A percentile compares a stretch with the other conserved stretches of the same genome.
Conservation (phyloP, 495 filamentous ascomycete species). For the Emericellopsis terricola region DNA sequence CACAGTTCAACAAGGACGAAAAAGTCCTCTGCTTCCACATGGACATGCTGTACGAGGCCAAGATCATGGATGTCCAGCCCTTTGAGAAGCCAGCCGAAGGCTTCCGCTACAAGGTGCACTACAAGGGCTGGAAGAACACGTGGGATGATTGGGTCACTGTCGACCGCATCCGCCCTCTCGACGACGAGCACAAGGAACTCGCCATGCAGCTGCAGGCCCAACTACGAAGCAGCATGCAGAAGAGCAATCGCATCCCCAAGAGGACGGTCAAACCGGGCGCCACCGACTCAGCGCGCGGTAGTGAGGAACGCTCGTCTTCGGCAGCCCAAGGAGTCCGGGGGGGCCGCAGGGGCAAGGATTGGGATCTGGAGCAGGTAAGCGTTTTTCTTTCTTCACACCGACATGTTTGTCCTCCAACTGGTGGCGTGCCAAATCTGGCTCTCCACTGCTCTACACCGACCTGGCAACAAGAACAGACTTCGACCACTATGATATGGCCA, state of each 20-base stretch:
- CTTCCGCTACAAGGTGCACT: slow-evolving; percentile 81
- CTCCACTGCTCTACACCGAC: too few species aligned
- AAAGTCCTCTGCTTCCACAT: slow-evolving; percentile 92
- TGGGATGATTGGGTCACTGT: slow-evolving; percentile 99
- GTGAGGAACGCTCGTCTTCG: slow-evolving; percentile 65
- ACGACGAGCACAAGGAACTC: slow-evolving; percentile 80
- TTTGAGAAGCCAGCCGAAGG: slow-evolving; percentile 53
- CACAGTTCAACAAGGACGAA: slow-evolving; percentile 69
- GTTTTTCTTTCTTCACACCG: too few species aligned
- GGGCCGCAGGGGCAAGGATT: slow-evolving; percentile 53
- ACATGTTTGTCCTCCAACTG: too few species aligned
- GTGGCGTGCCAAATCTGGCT: too few species aligned
- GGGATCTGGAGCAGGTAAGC: slow-evolving; percentile 74
- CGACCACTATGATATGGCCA: too few species aligned
- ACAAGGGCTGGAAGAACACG: slow-evolving; percentile 98
- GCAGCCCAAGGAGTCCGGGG: slow-evolving; percentile 44
- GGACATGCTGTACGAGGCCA: slow-evolving; percentile 92
- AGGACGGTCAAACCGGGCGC: slow-evolving; percentile 43
- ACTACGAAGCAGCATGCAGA: slow-evolving; percentile 25
- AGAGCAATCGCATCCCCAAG: slow-evolving; percentile 22
- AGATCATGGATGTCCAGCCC: slow-evolving; percentile 64
- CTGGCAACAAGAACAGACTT: too few species aligned
- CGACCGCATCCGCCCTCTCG: slow-evolving; percentile 87
- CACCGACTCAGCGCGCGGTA: slow-evolving; percentile 68
- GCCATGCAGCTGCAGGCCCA: slow-evolving; percentile 48